Percentiles rank a stretch among this genome's conserved stretches.
phyloP scores from a whole-genome alignment of 108 stramenopile species.

The Conticribra guillardii region DNA sequence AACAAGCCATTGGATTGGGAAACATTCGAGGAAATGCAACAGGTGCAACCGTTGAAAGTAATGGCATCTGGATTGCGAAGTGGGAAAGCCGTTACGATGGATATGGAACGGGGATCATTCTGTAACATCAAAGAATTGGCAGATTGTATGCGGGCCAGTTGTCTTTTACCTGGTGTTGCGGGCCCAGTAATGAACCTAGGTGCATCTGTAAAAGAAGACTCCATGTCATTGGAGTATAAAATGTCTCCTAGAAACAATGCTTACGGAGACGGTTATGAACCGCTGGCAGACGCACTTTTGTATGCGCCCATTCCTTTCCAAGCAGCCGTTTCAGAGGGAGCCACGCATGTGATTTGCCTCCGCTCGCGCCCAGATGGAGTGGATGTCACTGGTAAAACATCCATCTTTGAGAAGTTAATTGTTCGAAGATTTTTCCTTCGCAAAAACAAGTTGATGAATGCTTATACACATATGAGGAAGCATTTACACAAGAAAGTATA shows the following conservation, averaged over 20 bases:
- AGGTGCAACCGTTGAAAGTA: slow-evolving; percentile 87
- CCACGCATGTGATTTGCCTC: slow-evolving; percentile 90
- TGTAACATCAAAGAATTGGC: slow-evolving; percentile 78
- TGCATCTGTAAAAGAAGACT: slow-evolving; percentile 3
- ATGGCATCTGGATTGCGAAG: slow-evolving; percentile 84
- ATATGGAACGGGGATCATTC: slow-evolving; percentile 81
- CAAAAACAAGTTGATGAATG: slow-evolving; percentile 71
- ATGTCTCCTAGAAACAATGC: slow-evolving; percentile 62
- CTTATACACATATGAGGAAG: slow-evolving; percentile 67
- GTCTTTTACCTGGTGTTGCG: slow-evolving; percentile 93
- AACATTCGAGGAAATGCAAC: slow-evolving; percentile 78
- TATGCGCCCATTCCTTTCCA: slow-evolving; percentile 92
- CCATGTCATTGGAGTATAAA: slow-evolving; percentile 28
- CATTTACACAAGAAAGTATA: slow-evolving; percentile 84
- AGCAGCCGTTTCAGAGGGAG: slow-evolving; percentile 85
- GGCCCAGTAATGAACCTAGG: slow-evolving; percentile 84
- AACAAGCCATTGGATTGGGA: slow-evolving; percentile 94
- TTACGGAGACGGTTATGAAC: slow-evolving; percentile 64
- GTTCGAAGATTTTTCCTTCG: slow-evolving; percentile 82
- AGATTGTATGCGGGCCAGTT: slow-evolving; percentile 88
- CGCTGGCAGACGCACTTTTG: slow-evolving; percentile 91
- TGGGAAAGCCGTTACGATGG: slow-evolving; percentile 75
- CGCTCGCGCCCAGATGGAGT: slow-evolving; percentile 91
- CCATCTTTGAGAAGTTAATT: slow-evolving; percentile 82
- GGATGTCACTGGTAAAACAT: slow-evolving; percentile 86